Conservation (phyloP, 176 grass and related monocot genomes). For the Triticum dicoccoides region DNA sequence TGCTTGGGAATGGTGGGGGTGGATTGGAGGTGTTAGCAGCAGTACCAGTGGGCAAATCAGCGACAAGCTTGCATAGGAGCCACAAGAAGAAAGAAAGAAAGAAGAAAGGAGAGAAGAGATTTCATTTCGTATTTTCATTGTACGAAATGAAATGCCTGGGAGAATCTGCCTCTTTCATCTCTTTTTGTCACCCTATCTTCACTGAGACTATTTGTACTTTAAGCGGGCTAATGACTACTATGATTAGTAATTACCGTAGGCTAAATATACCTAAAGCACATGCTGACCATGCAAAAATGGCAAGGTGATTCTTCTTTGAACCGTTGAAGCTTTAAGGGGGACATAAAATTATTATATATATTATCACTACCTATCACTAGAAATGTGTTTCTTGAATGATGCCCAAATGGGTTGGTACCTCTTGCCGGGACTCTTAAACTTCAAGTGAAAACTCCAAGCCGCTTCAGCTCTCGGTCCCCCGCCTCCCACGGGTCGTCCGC, state of each 20-base stretch:
- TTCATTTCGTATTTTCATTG: constrained; percentile 11
- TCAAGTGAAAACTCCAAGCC: background rate
- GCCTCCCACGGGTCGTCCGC: no score
- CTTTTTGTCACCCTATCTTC: constrained; percentile 16
- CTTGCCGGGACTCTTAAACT: background rate
- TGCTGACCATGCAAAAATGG: constrained; percentile 3
- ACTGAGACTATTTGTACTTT: background rate
- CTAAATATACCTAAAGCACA: constrained; percentile 33
- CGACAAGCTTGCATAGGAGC: constrained; percentile 40
- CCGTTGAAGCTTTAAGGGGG: background rate
- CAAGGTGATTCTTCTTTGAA: background rate
- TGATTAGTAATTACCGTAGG: constrained; percentile 10
- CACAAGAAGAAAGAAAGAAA: constrained; percentile 25
- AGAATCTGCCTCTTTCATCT: constrained; percentile 29
- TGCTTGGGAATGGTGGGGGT: constrained; percentile 12
- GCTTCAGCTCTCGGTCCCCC: no score
- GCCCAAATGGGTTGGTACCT: background rate
- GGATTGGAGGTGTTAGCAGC: background rate
- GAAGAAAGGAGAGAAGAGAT: constrained; percentile 2
- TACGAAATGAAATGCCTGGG: background rate
- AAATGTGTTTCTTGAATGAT: background rate
- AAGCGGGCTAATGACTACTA: constrained; percentile 13
- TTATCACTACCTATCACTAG: background rate
- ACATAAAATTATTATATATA: background rate
- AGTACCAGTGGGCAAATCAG: background rate